Evolutionary conservation across 768 basidiomycete genomes (phyloP).

Genomic region (Tylopilus sp.): DNA sequence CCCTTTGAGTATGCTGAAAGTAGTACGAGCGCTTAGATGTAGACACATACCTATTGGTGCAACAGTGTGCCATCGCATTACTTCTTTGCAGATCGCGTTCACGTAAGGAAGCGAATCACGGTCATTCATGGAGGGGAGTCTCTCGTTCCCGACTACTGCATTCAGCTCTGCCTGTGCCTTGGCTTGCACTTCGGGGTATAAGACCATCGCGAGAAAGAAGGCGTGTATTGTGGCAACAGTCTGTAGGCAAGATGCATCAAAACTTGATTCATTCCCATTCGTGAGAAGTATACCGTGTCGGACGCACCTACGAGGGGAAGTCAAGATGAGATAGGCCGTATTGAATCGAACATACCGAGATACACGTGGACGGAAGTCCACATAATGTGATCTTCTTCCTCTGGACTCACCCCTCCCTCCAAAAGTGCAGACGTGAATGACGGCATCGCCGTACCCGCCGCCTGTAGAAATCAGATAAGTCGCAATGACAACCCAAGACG

Average conservation of each 20-base stretch:
- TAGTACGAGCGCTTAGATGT: too few species aligned
- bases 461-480: conserved; percentile 11
- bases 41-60: conserved; percentile 11
- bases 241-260: background rate
- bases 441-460: conserved; percentile 11
- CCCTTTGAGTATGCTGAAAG: background rate
- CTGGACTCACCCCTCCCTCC: conserved; percentile 5
- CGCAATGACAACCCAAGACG: too few species aligned
- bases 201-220: too few species aligned
- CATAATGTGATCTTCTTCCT: conserved; percentile 21
- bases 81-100: conserved; percentile 24
- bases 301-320: conserved; percentile 33
- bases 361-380: conserved; percentile 12
- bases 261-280: conserved; percentile 34
- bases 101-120: conserved; percentile 24
- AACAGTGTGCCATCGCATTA: conserved; percentile 24
- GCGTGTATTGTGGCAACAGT: conserved; percentile 11
- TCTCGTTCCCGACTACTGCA: conserved; percentile 17
- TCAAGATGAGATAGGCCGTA: background rate
- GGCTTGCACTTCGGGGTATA: too few species aligned
- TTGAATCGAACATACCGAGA: conserved; percentile 4
- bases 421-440: conserved; percentile 21
- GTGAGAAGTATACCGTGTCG: conserved; percentile 39
- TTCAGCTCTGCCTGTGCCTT: conserved; percentile 27
- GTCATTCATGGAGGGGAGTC: conserved; percentile 21